These are phyloP conservation scores for Meira miltonrushii DNA, from an alignment of 1,284 basidiomycete species.

Conservation along the genomic window DNA sequence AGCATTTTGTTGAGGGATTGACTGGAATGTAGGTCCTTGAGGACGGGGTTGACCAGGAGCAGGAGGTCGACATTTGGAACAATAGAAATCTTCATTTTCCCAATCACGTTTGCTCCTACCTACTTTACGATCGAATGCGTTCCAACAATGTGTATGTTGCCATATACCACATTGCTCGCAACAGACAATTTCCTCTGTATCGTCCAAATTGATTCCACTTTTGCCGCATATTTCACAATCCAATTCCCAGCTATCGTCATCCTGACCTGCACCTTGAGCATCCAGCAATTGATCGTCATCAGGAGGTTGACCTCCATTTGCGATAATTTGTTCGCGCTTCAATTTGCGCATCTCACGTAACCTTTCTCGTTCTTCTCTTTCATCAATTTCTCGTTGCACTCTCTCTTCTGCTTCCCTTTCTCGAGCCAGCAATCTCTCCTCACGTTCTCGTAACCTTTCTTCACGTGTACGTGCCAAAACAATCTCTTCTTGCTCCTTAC, in stretches of 20 bases:
- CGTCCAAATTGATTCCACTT: slow-evolving; percentile 69
- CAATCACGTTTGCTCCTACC: slow-evolving; percentile 27
- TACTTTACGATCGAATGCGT: slow-evolving; percentile 33
- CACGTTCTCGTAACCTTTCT: slow-evolving; percentile 52
- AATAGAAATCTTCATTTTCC: slow-evolving; percentile 39
- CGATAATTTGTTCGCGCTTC: slow-evolving; percentile 60
- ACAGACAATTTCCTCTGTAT: slow-evolving; percentile 68
- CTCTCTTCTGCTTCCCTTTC: slow-evolving; percentile 48
- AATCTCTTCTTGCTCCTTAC: slow-evolving; percentile 54
- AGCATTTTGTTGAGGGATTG: too few species aligned
- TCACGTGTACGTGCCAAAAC: slow-evolving; percentile 55
- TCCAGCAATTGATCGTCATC: background rate
- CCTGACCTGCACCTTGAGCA: slow-evolving; percentile 14
- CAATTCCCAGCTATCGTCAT: slow-evolving; percentile 69
- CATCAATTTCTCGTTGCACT: slow-evolving; percentile 34
- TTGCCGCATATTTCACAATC: slow-evolving; percentile 75
- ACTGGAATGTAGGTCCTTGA: slow-evolving; percentile 14
- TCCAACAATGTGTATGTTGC: slow-evolving; percentile 55
- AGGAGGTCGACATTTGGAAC: slow-evolving; percentile 33
- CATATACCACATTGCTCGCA: slow-evolving; percentile 73
- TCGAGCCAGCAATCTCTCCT: slow-evolving; percentile 52
- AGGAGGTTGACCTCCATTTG: slow-evolving; percentile 49
- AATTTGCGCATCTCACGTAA: slow-evolving; percentile 58
- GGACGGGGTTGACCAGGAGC: slow-evolving; percentile 20
- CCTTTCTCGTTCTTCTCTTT: slow-evolving; percentile 30